Evolutionary conservation across 208 protist genomes (phyloP), one percentile per base, ranked within the genome.

Genomic region (Acanthamoeba lenticulata): DNA sequence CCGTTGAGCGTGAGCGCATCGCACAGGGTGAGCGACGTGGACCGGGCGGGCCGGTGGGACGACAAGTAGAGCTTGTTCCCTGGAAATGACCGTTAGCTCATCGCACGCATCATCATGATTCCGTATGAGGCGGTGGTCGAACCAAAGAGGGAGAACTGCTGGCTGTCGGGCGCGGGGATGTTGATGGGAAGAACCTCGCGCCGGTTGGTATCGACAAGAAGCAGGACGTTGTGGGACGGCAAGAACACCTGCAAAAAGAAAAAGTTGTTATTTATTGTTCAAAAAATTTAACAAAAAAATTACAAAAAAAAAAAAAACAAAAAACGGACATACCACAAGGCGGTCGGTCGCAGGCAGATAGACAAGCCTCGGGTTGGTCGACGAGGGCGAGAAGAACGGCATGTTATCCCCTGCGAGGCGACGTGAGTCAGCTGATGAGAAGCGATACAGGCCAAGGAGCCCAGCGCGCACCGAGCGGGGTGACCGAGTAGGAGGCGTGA

Each of bases 11-110:
- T 15, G 42, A 86, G 77, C 2, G 24, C 45, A 24, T 86, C 77
- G 77, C 44, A 57, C n/a, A 86, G 3, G 17, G 40, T 40, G 42
- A 86, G n/a, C 24, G 21, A 2, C 5, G 77, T 27, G 24, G 45
- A 29, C 32, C 44, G 77, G n/a, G 32, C 17, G 5, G 38, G 24
- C 0, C 77, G 77, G 42, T 86, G 77, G 13, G 86, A 77, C 24
- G 86, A 92, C 42, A 92, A 36, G 45, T 92, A 92, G 55, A 92
- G 49, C 32, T 92, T 92, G 60, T 86, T 86, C 11, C 74, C 74
- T 85, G 40, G 38, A n/a, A n/a, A n/a, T n/a, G n/a, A n/a, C n/a
- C n/a, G n/a, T n/a, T n/a, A n/a, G n/a, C n/a, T n/a, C n/a, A n/a
- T n/a, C n/a, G n/a, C n/a, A n/a, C n/a, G n/a, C n/a, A n/a, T n/a